Conservation (phyloP, 306 rosid species). For the Trifolium repens region DNA sequence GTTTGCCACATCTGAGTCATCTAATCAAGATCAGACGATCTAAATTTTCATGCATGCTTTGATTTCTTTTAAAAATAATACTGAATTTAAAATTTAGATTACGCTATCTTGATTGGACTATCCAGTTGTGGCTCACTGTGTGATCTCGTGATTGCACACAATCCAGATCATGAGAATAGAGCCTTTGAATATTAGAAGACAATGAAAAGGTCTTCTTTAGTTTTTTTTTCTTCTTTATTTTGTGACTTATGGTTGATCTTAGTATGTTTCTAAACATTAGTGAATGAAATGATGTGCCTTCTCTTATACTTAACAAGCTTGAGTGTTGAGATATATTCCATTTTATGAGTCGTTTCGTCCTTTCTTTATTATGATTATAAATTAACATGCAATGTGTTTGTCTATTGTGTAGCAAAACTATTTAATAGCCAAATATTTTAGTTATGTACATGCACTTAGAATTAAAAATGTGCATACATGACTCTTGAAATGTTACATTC, state of each 20-base stretch:
- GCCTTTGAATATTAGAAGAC: slow-evolving; percentile 19
- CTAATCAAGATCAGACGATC: background rate
- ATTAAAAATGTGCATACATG: too few species aligned
- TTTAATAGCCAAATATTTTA: too few species aligned
- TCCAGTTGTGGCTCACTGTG: too few species aligned
- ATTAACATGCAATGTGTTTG: too few species aligned
- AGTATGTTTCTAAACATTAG: background rate
- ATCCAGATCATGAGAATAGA: background rate
- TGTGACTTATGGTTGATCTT: background rate
- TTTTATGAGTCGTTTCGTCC: too few species aligned
- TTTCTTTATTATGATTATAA: too few species aligned
- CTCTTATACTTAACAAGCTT: too few species aligned
- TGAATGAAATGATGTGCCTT: background rate
- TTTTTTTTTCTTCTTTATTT: background rate
- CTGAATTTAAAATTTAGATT: background rate
- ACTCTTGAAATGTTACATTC: too few species aligned
- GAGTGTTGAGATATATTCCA: background rate
- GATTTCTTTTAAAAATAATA: background rate
- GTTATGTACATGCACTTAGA: too few species aligned
- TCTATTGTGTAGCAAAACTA: too few species aligned
- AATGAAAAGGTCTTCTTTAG: slow-evolving; percentile 25
- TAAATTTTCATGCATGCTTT: background rate
- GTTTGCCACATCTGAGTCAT: background rate
- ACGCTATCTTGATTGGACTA: background rate
- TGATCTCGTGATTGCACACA: too few species aligned